Conservation (phyloP, 768 basidiomycete species). For the Tremella mesenterica region DNA sequence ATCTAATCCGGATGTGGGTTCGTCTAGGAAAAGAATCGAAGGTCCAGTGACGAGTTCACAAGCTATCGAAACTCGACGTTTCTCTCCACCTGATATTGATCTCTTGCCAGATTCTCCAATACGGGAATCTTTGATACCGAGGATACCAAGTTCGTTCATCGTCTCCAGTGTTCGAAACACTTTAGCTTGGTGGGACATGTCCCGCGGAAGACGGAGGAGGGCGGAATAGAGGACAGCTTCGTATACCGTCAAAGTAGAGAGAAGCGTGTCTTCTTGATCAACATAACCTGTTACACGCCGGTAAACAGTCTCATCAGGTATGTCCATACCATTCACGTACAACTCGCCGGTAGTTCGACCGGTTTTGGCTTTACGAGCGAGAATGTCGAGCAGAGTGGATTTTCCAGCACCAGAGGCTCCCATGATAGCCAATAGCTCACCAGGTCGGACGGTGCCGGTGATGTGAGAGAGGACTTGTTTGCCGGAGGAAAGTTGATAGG, state of each 20-base stretch:
- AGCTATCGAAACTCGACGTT: slow-evolving; percentile 90
- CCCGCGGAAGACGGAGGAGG: slow-evolving; percentile 74
- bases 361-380: slow-evolving; percentile 80
- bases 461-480: slow-evolving; percentile 69
- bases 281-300: slow-evolving; percentile 86
- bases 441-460: slow-evolving; percentile 73
- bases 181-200: slow-evolving; percentile 95
- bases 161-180: slow-evolving; percentile 89
- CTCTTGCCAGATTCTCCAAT: slow-evolving; percentile 81
- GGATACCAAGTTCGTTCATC: slow-evolving; percentile 87
- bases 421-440: slow-evolving; percentile 91
- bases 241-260: slow-evolving; percentile 95
- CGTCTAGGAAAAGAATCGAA: slow-evolving; percentile 90
- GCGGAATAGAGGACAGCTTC: slow-evolving; percentile 95
- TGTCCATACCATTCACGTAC: slow-evolving; percentile 75
- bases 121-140: slow-evolving; percentile 77
- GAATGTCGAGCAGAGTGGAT: slow-evolving; percentile 90
- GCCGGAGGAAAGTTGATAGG: slow-evolving; percentile 62
- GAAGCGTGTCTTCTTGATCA: slow-evolving; percentile 95
- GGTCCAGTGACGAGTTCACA: slow-evolving; percentile 97
- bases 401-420: slow-evolving; percentile 95
- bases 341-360: slow-evolving; percentile 67
- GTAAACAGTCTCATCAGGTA: slow-evolving; percentile 61
- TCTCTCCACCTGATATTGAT: slow-evolving; percentile 95
- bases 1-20: slow-evolving; percentile 93